phyloP scores from a whole-genome alignment of 2,329 filamentous ascomycete species.

The Colletotrichum musae region DNA sequence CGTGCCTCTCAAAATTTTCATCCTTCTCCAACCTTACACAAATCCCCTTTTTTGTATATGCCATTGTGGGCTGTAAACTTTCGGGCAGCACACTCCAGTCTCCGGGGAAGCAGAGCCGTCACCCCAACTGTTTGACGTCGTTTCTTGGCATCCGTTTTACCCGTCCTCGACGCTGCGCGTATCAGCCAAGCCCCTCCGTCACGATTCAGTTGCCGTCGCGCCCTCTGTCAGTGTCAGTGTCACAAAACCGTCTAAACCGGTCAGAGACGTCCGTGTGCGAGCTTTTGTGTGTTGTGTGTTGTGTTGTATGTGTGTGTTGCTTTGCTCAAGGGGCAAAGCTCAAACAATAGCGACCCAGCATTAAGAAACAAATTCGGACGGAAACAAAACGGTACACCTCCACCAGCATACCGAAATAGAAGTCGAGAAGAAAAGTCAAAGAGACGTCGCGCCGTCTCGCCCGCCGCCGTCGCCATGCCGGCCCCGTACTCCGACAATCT shows the following conservation, averaged over 20 bases:
- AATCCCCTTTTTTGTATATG: neutral
- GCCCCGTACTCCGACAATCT: constrained; percentile 58
- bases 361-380: constrained; percentile 22
- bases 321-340: constrained; percentile 26
- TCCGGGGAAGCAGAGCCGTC: constrained; percentile 16
- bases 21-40: neutral
- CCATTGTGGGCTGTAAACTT: constrained; percentile 17
- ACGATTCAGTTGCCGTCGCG: constrained; percentile 32
- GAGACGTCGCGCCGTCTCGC: too few species aligned
- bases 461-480: constrained; percentile 54
- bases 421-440: constrained; percentile 24
- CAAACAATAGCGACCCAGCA: constrained; percentile 32
- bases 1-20: neutral
- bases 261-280: too few species aligned
- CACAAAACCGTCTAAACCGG: neutral
- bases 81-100: constrained; percentile 1
- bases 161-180: constrained; percentile 35
- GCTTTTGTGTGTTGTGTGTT: too few species aligned
- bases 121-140: constrained; percentile 25
- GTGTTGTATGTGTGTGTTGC: too few species aligned
- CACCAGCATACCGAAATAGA: constrained; percentile 37
- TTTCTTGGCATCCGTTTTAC: constrained; percentile 33
- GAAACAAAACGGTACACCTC: constrained; percentile 4
- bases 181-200: constrained; percentile 34
- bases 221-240: neutral